phyloP scores from a whole-genome alignment of 83 land plant species.

The Isoetes engelmannii region DNA sequence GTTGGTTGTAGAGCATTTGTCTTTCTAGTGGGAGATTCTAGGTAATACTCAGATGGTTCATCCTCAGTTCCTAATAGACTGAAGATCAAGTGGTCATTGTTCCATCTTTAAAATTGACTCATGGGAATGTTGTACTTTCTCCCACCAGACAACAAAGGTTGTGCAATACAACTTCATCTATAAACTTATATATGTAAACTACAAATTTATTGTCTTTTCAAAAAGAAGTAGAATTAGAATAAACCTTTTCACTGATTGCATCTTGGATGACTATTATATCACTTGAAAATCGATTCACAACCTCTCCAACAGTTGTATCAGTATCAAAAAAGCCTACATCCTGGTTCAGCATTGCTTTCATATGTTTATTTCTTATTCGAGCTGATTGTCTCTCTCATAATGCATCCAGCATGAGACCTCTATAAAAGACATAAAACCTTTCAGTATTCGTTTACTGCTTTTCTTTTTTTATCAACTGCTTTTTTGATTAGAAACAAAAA shows the following conservation, averaged over 20 bases:
- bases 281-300: slow-evolving; percentile 24
- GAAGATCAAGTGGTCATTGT: no score
- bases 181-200: no score
- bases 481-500: neutral
- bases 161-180: no score
- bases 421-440: slow-evolving; percentile 15
- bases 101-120: no score
- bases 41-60: no score
- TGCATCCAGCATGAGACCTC: slow-evolving; percentile 88
- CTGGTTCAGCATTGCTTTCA: slow-evolving; percentile 72
- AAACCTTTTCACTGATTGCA: slow-evolving; percentile 89
- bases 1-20: no score
- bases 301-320: slow-evolving; percentile 76
- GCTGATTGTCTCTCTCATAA: slow-evolving; percentile 70
- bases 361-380: slow-evolving; percentile 47
- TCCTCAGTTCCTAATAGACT: no score
- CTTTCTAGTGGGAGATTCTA: no score
- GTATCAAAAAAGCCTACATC: slow-evolving; percentile 87
- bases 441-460: neutral
- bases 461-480: neutral
- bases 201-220: no score
- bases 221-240: no score
- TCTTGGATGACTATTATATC: slow-evolving; percentile 85
- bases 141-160: no score
- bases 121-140: no score